These are phyloP conservation scores for Talaromyces proteolyticus DNA, from an alignment of 495 filamentous ascomycete species.

Conservation along the genomic window DNA sequence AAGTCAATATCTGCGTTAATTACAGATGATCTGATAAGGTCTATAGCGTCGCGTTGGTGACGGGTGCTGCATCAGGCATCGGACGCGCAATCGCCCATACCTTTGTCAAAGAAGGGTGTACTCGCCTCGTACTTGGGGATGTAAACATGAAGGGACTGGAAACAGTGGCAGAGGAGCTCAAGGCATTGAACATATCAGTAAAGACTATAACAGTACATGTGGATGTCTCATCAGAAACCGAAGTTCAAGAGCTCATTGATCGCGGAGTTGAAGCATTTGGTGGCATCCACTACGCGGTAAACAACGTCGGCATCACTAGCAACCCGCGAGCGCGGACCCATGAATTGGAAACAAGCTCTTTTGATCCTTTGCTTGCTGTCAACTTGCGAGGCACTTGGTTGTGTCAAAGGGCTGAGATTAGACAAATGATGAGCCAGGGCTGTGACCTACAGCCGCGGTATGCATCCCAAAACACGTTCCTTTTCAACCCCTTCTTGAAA, in stretches of 20 bases:
- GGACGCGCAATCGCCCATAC: conserved; percentile 15
- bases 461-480: too few species aligned
- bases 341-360: conserved; percentile 38
- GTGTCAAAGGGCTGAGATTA: conserved; percentile 39
- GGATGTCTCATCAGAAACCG: conserved; percentile 4
- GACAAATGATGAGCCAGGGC: conserved; percentile 45
- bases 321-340: too few species aligned
- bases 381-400: conserved; percentile 44
- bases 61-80: conserved; percentile 25
- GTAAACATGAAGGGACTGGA: conserved; percentile 14
- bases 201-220: background rate
- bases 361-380: conserved; percentile 29
- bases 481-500: background rate
- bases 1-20: too few species aligned
- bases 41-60: too few species aligned
- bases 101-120: conserved; percentile 19
- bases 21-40: too few species aligned
- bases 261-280: conserved; percentile 19
- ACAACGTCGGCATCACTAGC: conserved; percentile 36
- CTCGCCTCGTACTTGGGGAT: conserved; percentile 15
- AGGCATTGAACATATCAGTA: conserved; percentile 2
- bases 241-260: background rate
- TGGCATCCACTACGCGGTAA: conserved; percentile 47
- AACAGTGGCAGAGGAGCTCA: conserved; percentile 8
- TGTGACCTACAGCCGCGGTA: conserved; percentile 3